These are phyloP conservation scores for Aspergillus cavernicola DNA, from an alignment of 495 filamentous ascomycete genomes.

Conservation along the genomic window DNA sequence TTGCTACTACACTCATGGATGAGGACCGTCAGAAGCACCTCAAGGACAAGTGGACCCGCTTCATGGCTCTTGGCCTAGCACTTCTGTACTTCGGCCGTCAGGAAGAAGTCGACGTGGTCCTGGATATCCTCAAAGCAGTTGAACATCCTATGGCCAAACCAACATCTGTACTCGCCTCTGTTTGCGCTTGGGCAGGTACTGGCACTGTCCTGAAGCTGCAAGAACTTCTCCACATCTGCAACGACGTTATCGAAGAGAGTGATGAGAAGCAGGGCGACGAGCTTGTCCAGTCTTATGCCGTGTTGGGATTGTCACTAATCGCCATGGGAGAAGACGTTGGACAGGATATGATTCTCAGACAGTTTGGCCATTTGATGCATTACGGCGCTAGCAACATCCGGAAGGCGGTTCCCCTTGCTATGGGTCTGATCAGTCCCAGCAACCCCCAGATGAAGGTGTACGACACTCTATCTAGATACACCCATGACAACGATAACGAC, in stretches of 20 bases:
- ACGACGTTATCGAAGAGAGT: slow-evolving; percentile 91
- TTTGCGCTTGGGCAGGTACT: slow-evolving; percentile 96
- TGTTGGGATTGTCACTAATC: slow-evolving; percentile 88
- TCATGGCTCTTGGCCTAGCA: slow-evolving; percentile 91
- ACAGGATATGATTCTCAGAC: slow-evolving; percentile 96
- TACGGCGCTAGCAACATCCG: slow-evolving; percentile 97
- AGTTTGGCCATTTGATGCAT: slow-evolving; percentile 99
- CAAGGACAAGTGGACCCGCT: slow-evolving; percentile 96
- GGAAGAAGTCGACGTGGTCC: slow-evolving; percentile 92
- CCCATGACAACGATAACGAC: slow-evolving; percentile 98
- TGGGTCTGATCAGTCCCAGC: slow-evolving; percentile 93
- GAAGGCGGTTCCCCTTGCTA: slow-evolving; percentile 91
- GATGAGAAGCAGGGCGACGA: slow-evolving; percentile 93
- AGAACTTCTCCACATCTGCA: slow-evolving; percentile 93
- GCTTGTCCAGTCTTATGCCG: slow-evolving; percentile 90
- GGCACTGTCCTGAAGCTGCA: slow-evolving; percentile 96
- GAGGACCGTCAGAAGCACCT: slow-evolving; percentile 82
- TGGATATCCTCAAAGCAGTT: slow-evolving; percentile 92
- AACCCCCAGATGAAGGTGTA: slow-evolving; percentile 99
- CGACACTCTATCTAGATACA: slow-evolving; percentile 96
- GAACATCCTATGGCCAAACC: slow-evolving; percentile 93
- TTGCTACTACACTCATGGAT: slow-evolving; percentile 86
- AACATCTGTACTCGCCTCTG: slow-evolving; percentile 84
- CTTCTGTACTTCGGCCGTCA: slow-evolving; percentile 94
- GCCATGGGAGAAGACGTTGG: slow-evolving; percentile 98